Evolutionary conservation across 768 basidiomycete species (phyloP), one percentile per base, ranked within the genome.

Genomic region (Auricularia sp.): DNA sequence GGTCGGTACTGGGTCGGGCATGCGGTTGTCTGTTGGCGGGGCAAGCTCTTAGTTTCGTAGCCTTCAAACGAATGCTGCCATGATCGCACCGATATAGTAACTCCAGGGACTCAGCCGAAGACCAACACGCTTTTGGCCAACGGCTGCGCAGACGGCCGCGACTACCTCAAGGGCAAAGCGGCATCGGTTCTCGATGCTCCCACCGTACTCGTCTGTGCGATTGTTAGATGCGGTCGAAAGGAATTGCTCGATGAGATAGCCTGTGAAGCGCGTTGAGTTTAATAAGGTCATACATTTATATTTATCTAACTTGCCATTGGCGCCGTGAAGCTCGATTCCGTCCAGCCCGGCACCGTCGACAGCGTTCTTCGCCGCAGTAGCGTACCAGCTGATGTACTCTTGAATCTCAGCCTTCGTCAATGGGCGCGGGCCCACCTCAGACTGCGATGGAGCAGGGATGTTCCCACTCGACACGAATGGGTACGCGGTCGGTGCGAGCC

Each of bases 161-260:
- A 86, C 81, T 54, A 90, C 77, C 70, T 89, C 83, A 4, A 88
- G 71, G 10, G 80, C 77, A 39, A 92, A 75, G 8, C 88, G 77
- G 21, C 76, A 81, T n/a, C 89, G 79, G 70, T 88, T 90, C 73
- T 88, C 86, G 64, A 88, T 82, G 68, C 80, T 82, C 1, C 88
- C 88, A 0, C 87, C 87, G 69, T 87, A 91, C 66, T 82, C 78
- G 70, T 88, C 87, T 3, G 81, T 85, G n/a, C 87, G 80, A 66
- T 82, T 80, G 77, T 88, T 88, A 64, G 78, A 75, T 16, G 77
- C 70, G 35, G 80, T 76, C 68, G 86, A 83, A 7, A 85, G 65
- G 76, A 89, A 88, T 69, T 88, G 85, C 68, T 88, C 84, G n/a
- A 79, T 64, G 8, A 86, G 65, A 66, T 75, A 79, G 1, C 81